phyloP scores from a whole-genome alignment of 768 basidiomycete genomes.

The Amanita jacksonii region DNA sequence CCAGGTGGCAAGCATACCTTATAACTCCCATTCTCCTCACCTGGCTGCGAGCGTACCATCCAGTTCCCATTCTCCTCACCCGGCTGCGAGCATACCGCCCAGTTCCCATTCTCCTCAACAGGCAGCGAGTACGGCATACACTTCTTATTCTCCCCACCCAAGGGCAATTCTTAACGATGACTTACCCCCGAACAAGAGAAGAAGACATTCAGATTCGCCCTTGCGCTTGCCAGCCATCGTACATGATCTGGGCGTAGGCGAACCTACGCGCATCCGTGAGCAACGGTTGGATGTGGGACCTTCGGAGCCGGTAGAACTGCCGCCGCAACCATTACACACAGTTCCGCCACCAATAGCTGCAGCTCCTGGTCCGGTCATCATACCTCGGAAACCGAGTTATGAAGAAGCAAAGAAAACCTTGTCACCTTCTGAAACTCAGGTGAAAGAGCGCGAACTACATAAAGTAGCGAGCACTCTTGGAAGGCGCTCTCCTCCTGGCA shows the following conservation, averaged over 20 bases:
- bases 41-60: too few species aligned
- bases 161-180: not conserved
- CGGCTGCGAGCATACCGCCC: too few species aligned
- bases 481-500: constrained; percentile 41
- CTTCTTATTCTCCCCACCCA: not conserved
- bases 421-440: constrained; percentile 3
- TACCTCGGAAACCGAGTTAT: constrained; percentile 3
- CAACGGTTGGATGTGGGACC: not conserved
- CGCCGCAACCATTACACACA: constrained; percentile 5
- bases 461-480: constrained; percentile 23
- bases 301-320: too few species aligned
- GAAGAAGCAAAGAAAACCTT: not conserved
- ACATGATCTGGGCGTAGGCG: not conserved
- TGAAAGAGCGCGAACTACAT: constrained; percentile 14
- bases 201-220: constrained; percentile 7
- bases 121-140: too few species aligned
- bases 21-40: too few species aligned
- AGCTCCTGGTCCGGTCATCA: constrained; percentile 7
- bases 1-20: too few species aligned
- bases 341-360: constrained; percentile 11
- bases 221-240: not conserved
- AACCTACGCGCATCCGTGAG: not conserved
- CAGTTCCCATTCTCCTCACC: too few species aligned
- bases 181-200: constrained; percentile 5
- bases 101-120: too few species aligned